Conservation (phyloP, 2,329 filamentous ascomycete species). For the Cyanodermella asteris region DNA sequence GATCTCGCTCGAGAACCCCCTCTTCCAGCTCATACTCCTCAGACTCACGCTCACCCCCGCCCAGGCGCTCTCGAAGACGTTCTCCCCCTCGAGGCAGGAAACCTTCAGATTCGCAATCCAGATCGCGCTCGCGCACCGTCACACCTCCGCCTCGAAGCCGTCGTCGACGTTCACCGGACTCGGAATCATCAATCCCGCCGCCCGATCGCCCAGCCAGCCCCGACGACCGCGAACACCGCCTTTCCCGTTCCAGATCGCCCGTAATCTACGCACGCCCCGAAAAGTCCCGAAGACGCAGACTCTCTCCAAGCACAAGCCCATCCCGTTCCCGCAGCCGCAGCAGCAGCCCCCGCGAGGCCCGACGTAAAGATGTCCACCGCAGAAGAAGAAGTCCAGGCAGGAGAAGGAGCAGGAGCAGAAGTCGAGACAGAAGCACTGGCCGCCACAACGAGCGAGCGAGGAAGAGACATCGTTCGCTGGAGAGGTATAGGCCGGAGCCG, state of each 20-base stretch:
- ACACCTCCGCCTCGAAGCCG: constrained; percentile 11
- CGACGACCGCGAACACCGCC: constrained; percentile 23
- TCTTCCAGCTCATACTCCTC: too few relatives aligned
- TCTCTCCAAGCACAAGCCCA: constrained; percentile 17
- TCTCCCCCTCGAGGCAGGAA: constrained; percentile 26
- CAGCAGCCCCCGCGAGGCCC: constrained; percentile 11
- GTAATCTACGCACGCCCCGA: constrained; percentile 10
- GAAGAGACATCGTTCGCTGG: constrained; percentile 22
- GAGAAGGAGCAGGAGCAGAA: constrained; percentile 12
- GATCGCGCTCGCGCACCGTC: constrained; percentile 14
- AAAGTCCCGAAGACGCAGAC: constrained; percentile 14
- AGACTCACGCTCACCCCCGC: too few relatives aligned
- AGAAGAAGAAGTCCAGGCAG: constrained; percentile 21
- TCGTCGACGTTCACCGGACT: constrained; percentile 10
- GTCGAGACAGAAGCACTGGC: constrained; percentile 10
- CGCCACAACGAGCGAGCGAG: constrained; percentile 15
- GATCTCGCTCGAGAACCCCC: too few relatives aligned
- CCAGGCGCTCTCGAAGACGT: constrained; percentile 28
- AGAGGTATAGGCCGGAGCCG: constrained; percentile 21
- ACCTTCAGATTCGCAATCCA: constrained; percentile 14
- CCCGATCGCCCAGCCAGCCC: constrained; percentile 27
- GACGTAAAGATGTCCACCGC: too few relatives aligned
- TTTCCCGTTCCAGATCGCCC: constrained; percentile 20
- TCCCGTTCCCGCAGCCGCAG: constrained; percentile 13
- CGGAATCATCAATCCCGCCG: constrained; percentile 12